A percentile compares a stretch with the other conserved stretches of the same genome.
Evolutionary conservation across 192 early-diverging fungal species (phyloP).

Genomic region (Gryganskiella cystojenkinii): DNA sequence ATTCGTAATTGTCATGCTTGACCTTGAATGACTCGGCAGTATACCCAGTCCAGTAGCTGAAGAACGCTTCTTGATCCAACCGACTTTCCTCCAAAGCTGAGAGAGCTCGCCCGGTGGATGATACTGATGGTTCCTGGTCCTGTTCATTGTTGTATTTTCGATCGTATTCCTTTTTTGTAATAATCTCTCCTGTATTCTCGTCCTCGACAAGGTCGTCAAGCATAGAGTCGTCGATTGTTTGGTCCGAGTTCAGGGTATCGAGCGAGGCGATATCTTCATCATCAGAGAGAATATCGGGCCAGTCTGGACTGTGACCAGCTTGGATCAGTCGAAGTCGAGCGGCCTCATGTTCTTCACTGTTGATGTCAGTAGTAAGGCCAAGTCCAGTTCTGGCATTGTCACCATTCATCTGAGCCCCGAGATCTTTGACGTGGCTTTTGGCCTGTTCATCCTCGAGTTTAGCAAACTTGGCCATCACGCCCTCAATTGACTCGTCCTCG

Average conservation of each 20-base stretch:
- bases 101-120: conserved; percentile 14
- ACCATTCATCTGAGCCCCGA: background rate
- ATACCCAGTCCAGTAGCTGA: conserved; percentile 48
- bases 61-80: conserved; percentile 28
- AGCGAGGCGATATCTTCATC: conserved; percentile 16
- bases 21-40: conserved; percentile 32
- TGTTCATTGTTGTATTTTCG: conserved; percentile 4
- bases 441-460: conserved; percentile 40
- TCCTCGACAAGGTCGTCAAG: conserved; percentile 35
- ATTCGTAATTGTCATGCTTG: conserved; percentile 50
- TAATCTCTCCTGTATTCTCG: conserved; percentile 31
- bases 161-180: conserved; percentile 13
- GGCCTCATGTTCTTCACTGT: conserved; percentile 14
- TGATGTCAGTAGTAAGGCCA: background rate
- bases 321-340: conserved; percentile 9
- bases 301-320: conserved; percentile 2
- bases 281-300: conserved; percentile 22
- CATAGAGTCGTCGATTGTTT: conserved; percentile 15
- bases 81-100: conserved; percentile 15
- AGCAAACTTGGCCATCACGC: conserved; percentile 57
- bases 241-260: conserved; percentile 19
- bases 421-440: conserved; percentile 1
- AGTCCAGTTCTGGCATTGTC: conserved; percentile 5
- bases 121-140: background rate
- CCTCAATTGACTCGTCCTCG: conserved; percentile 61